phyloP scores from a whole-genome alignment of 164 flowering plant genomes.

The Macadamia tetraphylla region DNA sequence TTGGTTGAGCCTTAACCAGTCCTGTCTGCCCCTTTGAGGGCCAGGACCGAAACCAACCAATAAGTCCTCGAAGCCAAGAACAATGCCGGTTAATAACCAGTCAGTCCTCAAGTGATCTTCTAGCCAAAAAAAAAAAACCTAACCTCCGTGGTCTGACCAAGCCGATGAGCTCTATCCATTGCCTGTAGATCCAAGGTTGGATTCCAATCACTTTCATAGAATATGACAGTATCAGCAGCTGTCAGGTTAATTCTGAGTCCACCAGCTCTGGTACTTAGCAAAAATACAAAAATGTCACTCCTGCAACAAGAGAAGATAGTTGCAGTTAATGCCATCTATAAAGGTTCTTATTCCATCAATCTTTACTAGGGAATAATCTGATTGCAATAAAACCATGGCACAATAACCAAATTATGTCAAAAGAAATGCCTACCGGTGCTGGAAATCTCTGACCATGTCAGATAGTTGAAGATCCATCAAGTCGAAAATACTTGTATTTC shows the following conservation, averaged over 20 bases:
- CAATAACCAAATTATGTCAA: not conserved
- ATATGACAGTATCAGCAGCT: conserved; percentile 98
- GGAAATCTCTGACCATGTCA: conserved; percentile 98
- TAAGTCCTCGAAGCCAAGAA: no score
- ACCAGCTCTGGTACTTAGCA: conserved; percentile 98
- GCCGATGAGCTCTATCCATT: conserved; percentile 98
- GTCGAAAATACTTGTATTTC: conserved; percentile 82
- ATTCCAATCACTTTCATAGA: conserved; percentile 99
- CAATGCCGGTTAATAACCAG: no score
- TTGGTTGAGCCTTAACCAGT: no score
- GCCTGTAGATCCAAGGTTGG: conserved; percentile 98
- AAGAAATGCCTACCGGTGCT: conserved; percentile 52
- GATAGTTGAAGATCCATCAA: conserved; percentile 97
- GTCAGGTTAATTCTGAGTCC: conserved; percentile 98
- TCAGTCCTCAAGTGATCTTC: no score
- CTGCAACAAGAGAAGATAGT: conserved; percentile 35
- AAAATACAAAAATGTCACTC: conserved; percentile 92
- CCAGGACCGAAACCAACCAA: no score
- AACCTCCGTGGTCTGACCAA: conserved; percentile 98
- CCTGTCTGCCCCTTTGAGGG: no score
- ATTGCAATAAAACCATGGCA: not conserved
- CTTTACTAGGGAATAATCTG: not conserved
- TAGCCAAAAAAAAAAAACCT: conserved; percentile 16
- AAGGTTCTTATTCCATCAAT: not conserved
- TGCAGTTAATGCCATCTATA: not conserved